Base-by-base conservation (phyloP, 2,329 filamentous ascomycete genomes). In the Orbilia blumenaviensis region DNA sequence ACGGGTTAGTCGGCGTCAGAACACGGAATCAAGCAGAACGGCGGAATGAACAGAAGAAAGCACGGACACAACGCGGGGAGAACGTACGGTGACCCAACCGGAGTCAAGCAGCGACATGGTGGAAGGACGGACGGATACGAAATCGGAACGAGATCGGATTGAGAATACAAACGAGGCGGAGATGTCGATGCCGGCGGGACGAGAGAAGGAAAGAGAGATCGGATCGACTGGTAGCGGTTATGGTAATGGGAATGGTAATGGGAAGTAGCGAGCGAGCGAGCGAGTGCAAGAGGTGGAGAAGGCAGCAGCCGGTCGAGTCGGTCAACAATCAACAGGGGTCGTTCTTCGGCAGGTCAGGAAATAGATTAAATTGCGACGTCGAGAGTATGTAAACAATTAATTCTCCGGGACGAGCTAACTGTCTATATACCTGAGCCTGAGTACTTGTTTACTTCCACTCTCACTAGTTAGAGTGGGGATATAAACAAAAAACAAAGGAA, bases 1-100 rank as follows among this genome's bases (percentile, higher is more conserved):
- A 88, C 89, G 84, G 2, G 86, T 84, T 88, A 87, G 83, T 90
- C 88, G 74, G 42, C 50, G 68, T 64, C 25, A 71, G 10, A 21
- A 38, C n/a, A 27, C 52, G 64, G 64, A 46, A 34, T 54, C 48
- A n/a, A 34, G 12, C 14, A 50, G 46, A 25, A 56, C 16, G n/a
- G 52, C 16, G 25, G 29, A 29, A 21, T 14, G 16, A 50, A 23
- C 36, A 54, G 44, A 48, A n/a, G 16, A 38, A 23, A 61, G 61
- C 25, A 63, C 52, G 29, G 50, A 48, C 29, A 38, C 14, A 66
- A 75, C 41, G 64, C 64, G 60, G 60, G 72, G 48, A 44, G 14
- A 56, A 76, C 72, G 32, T 69, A 76, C 72, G 8, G 58, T 76
- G 29, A 69, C 41, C 72, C 72, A 76, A 14, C 48, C 64, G 38